Conservation (phyloP, 2,329 filamentous ascomycete species). For the Penicillium sp. region DNA sequence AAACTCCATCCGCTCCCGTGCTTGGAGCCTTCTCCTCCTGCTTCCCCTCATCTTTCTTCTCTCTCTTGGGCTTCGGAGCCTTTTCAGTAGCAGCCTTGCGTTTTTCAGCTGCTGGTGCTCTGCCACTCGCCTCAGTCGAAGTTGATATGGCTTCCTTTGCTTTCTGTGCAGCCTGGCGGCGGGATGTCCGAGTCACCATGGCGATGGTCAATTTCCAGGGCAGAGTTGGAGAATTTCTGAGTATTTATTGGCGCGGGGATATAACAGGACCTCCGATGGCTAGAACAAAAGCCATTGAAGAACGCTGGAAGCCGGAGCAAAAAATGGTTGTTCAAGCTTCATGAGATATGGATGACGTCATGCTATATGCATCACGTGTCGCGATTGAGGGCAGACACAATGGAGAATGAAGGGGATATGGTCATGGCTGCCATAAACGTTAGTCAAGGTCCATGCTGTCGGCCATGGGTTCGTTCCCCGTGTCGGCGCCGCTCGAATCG, state of each 20-base stretch:
- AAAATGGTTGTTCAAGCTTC: background rate
- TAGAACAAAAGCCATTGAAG: background rate
- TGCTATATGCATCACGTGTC: conserved; percentile 10
- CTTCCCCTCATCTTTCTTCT: conserved; percentile 32
- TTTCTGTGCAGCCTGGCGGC: conserved; percentile 45
- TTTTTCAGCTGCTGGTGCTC: conserved; percentile 35
- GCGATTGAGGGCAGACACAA: background rate
- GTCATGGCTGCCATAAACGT: conserved; percentile 2
- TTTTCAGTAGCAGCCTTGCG: conserved; percentile 37
- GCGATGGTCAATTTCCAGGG: conserved; percentile 4
- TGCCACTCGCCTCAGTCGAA: conserved; percentile 30
- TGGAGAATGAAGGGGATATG: background rate
- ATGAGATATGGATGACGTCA: conserved; percentile 37
- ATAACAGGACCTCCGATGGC: background rate
- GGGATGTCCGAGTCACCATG: conserved; percentile 40
- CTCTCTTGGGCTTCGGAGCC: conserved; percentile 37
- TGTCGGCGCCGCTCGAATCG: conserved; percentile 18
- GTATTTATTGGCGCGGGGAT: too few species aligned
- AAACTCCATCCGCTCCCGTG: conserved; percentile 6
- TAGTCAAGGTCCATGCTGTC: conserved; percentile 40
- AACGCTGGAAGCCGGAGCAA: background rate
- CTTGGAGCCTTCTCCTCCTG: conserved; percentile 27
- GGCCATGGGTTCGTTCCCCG: conserved; percentile 10
- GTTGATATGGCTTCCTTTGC: conserved; percentile 42
- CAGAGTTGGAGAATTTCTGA: too few species aligned